Evolutionary conservation across 805 yeast genomes (phyloP).

Genomic region (Myxozyma melibiosi): DNA sequence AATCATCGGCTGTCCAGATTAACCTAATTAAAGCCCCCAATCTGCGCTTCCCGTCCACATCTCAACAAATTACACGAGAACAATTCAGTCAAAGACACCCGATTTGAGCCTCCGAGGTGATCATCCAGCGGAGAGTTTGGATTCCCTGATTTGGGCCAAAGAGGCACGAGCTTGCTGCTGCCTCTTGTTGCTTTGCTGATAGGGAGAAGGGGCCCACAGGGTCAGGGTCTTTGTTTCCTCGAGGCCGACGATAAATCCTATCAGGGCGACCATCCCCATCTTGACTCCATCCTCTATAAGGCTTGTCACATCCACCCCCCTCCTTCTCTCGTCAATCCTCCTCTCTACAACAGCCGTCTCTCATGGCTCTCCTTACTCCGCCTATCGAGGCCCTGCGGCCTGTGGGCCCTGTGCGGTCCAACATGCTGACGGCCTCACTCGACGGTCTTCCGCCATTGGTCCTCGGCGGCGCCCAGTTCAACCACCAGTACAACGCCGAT

Average conservation of each 20-base stretch:
- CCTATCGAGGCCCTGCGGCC: conserved; percentile 20
- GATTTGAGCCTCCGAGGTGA: too few relatives aligned
- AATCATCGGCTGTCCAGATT: too few relatives aligned
- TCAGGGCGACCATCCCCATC: neutral
- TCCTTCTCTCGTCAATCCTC: too few relatives aligned
- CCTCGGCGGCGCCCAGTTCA: conserved; percentile 88
- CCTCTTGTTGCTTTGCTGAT: too few relatives aligned
- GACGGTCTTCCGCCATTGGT: conserved; percentile 51
- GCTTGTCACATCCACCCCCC: too few relatives aligned
- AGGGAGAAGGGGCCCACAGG: too few relatives aligned
- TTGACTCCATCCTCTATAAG: too few relatives aligned
- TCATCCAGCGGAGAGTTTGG: too few relatives aligned
- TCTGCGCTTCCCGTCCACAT: neutral
- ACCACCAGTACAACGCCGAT: conserved; percentile 72
- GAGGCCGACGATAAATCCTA: too few relatives aligned
- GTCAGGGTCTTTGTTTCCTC: conserved; percentile 1
- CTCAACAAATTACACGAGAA: neutral
- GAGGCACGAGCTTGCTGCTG: too few relatives aligned
- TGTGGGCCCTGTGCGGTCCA: conserved; percentile 17
- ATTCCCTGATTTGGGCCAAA: too few relatives aligned
- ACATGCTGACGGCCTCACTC: conserved; percentile 17
- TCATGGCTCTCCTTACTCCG: conserved; percentile 20
- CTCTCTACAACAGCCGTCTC: neutral
- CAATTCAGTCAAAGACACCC: neutral
- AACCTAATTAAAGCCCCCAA: too few relatives aligned